Evolutionary conservation across 2,329 filamentous ascomycete genomes (phyloP).

Genomic region (Paecilomyces sp.): DNA sequence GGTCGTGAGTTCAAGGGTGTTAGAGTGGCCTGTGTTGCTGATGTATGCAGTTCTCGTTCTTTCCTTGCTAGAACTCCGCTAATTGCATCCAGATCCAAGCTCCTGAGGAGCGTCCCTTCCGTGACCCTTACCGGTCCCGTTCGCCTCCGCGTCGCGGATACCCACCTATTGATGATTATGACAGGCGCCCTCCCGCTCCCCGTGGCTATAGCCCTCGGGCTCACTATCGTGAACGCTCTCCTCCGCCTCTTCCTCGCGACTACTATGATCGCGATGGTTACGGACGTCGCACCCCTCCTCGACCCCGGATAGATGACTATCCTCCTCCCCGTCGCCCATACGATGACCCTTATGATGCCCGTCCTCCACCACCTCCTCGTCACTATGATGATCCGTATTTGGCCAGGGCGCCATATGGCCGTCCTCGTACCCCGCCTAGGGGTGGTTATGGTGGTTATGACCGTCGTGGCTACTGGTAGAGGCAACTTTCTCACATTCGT

Average conservation of each 20-base stretch:
- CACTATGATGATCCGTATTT: constrained; percentile 56
- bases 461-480: constrained; percentile 39
- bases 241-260: constrained; percentile 62
- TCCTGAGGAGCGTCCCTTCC: constrained; percentile 60
- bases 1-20: constrained; percentile 87
- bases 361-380: constrained; percentile 44
- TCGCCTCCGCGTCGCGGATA: constrained; percentile 65
- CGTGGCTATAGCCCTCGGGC: constrained; percentile 80
- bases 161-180: constrained; percentile 69
- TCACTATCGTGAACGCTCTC: constrained; percentile 80
- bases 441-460: constrained; percentile 37
- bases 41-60: constrained; percentile 54
- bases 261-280: constrained; percentile 79
- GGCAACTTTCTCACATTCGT: constrained; percentile 11
- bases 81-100: constrained; percentile 54
- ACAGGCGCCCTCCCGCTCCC: constrained; percentile 68
- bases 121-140: constrained; percentile 71
- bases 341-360: constrained; percentile 54
- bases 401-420: constrained; percentile 47
- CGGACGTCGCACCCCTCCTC: constrained; percentile 72
- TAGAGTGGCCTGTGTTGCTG: constrained; percentile 75
- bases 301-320: constrained; percentile 74
- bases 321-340: constrained; percentile 50
- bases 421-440: constrained; percentile 36
- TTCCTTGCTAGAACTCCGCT: constrained; percentile 14